Evolutionary conservation across 2,329 filamentous ascomycete species (phyloP).

Genomic region (Magnaporthiopsis rhizophila): DNA sequence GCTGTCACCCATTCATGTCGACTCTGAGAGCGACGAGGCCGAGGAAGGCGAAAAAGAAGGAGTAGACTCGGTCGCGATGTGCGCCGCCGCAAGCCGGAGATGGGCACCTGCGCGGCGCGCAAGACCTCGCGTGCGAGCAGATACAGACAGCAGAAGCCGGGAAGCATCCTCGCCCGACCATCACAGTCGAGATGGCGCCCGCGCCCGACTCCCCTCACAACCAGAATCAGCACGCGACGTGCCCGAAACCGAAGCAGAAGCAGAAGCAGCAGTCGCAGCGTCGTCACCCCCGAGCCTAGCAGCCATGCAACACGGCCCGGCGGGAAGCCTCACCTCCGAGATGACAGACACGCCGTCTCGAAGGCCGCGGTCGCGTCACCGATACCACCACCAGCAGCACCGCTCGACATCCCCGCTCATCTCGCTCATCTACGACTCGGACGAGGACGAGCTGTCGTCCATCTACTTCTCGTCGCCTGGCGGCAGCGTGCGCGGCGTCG

Average conservation of each 20-base stretch:
- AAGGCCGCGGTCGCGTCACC: neutral
- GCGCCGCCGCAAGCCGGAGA: neutral
- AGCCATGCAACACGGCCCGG: no score
- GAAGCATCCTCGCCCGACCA: neutral
- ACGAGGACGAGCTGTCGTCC: constrained; percentile 31
- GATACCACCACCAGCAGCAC: neutral
- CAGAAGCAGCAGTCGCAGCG: neutral
- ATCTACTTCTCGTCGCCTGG: constrained; percentile 7
- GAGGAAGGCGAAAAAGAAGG: neutral
- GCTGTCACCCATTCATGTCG: no score
- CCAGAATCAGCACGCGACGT: neutral
- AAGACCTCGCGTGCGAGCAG: neutral
- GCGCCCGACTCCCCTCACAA: no score
- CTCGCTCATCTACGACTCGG: constrained; percentile 32
- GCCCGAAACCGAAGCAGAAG: neutral
- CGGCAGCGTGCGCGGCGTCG: constrained; percentile 2
- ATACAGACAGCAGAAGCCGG: neutral
- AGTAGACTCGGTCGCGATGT: no score
- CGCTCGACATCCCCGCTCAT: constrained; percentile 19
- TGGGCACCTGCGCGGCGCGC: neutral
- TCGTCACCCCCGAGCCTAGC: neutral
- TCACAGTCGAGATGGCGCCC: no score
- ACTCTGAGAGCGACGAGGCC: neutral
- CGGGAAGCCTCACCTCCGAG: neutral
- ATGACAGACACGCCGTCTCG: neutral